Evolutionary conservation across 768 basidiomycete genomes (phyloP), one percentile per base, ranked within the genome.

Genomic region (Hericium alpestre): DNA sequence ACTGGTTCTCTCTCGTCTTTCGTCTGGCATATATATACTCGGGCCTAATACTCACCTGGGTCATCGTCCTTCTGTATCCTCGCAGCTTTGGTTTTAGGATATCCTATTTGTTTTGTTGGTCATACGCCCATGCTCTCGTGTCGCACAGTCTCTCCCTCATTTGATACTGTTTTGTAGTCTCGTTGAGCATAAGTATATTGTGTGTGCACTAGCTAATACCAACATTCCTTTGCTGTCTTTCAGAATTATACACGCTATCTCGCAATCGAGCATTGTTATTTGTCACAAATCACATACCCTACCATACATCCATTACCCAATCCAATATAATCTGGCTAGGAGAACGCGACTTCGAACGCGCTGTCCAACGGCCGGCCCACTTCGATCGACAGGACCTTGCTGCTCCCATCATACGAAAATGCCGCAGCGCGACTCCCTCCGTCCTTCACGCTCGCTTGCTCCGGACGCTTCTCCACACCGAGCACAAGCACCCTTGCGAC

Each of bases 351-450:
- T 25, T 54, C 40, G 49, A 79, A 75, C 6, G 62, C 67, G 11
- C 58, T 13, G 10, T 61, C 68, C 58, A 80, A 72, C 1, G 72
- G 68, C 5, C 70, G 59, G 9, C 69, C 73, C 15, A 81, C 61
- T 6, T 61, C 53, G 8, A 82, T 75, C 43, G 74, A 72, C 59
- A 83, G 55, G 38, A 82, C 77, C 65, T 75, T 71, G 11, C 58
- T 71, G 4, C 23, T 54, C 38, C 57, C 56, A 63, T 83, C 72
- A 59, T 74, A 79, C 27, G 60, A 38, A 20, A 73, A 60, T 40
- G 62, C 54, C 4, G 54, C 55, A 37, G 59, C 58, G 8, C 50
- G 46, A 4, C 58, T 55, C 27, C 56, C 32, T 47, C 57, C 62
- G 18, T 65, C 67, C 40, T 65, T 63, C 23, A 68, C 59, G 52